Base-by-base conservation (phyloP, 2,329 filamentous ascomycete genomes). In the Fusarium burgessii region DNA sequence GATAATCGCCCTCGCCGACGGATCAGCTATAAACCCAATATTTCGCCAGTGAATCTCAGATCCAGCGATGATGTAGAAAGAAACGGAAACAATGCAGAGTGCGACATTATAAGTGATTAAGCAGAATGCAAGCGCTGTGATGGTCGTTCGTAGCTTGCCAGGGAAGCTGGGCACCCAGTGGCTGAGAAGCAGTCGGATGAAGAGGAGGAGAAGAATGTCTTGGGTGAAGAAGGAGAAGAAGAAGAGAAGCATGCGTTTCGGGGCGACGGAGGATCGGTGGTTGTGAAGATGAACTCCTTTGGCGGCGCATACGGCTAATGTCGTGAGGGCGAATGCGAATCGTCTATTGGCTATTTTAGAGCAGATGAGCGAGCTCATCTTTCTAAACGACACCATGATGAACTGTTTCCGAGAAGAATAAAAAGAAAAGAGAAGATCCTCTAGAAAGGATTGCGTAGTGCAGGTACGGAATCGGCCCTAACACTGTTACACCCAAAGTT, bases 31-130 rank as follows among this genome's bases (percentile, higher is more conserved):
- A 12, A 81, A 55, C 1, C 70, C 78, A n/a, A 80, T 71, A 50
- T 81, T 81, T 15, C 78, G 74, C 79, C 80, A 81, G 46, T 77
- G 80, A 7, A 81, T 75, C 29, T 81, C 80, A 0, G 79, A 77
- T 9, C 79, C 79, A 8, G 80, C 73, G 13, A 80, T 74, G 12
- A 70, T 56, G 59, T 79, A 81, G 45, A 81, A 81, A 6, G 79
- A 76, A 4, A 80, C 68, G 27, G 71, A 76, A 29, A 75, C 58
- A 32, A 73, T 57, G 36, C 77, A 74, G 9, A 80, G 56, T 3
- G 62, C 40, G 20, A 76, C 68, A 64, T 74, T 71, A 59, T 72
- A 71, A 15, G 56, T 45, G 58, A 77, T 69, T 25, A 78, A 56
- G 27, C 49, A 18, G 20, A 60, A 41, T 27, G 66, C 58, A 35